Base-by-base conservation (phyloP, 2,329 filamentous ascomycete genomes). In the Aureobasidium pullulans region DNA sequence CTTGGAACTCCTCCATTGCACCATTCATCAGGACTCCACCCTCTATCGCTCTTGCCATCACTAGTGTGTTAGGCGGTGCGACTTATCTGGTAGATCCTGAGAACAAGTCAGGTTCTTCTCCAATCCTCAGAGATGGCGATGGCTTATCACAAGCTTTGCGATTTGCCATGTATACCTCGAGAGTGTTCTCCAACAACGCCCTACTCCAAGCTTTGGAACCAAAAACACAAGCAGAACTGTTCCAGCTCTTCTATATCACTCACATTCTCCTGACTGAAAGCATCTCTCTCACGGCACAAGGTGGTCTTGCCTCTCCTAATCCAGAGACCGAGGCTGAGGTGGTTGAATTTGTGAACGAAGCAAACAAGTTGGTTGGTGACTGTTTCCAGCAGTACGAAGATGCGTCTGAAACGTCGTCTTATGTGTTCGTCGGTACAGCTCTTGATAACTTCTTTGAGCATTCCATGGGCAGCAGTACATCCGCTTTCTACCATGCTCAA, bases 101-200 rank as follows among this genome's bases (percentile, higher is more conserved):
- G 5, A 31, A 23, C 11, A 36, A 32, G 19, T 23, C 43, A 3
- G 32, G 31, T 9, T 28, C 37, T 32, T 34, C 60, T 1, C 44
- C 36, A 62, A 70, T 81, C 15, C 69, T 75, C 34, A 79, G 86
- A 44, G 91, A 96, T 68, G 76, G 80, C 4, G 81, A 83, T 63
- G 88, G 88, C 0, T 83, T 85, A 34, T 90, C 90, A 1, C 77
- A 88, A 57, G 84, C 90, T 1, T 82, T 89, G 13, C 81, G 93
- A 59, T 88, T 95, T 76, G 84, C 87, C 1, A 78, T 87, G 50
- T 96, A 91, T 69, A 81, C 84, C 0, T 77, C 79, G 6, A 80
- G 79, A 50, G 69, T 94, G 0, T 69, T 91, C 34, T 73, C 74
- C 16, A 71, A 70, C 1, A 71, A 71, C 2, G 70, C 75, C 19